Evolutionary conservation across 306 rosid species (phyloP).

Genomic region (Mimosa bimucronata): DNA sequence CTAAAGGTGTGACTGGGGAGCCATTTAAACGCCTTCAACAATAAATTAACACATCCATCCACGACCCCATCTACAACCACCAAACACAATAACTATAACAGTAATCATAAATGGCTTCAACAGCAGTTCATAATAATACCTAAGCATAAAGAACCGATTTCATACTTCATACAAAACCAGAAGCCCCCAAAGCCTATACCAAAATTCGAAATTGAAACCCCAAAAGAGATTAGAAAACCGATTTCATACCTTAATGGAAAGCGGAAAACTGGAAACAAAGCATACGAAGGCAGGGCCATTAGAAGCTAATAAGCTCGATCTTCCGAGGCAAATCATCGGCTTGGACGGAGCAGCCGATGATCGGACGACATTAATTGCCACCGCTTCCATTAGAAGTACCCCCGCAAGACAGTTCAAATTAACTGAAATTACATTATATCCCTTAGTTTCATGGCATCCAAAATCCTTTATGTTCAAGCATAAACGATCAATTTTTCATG

Average conservation of each 20-base stretch:
- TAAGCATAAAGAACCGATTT: no score
- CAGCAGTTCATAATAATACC: no score
- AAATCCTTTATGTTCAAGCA: no score
- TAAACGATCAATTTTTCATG: no score
- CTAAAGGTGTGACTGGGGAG: no score
- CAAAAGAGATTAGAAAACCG: background rate
- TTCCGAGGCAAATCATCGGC: constrained; percentile 33
- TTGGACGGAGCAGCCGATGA: constrained; percentile 44
- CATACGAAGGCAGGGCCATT: constrained; percentile 41
- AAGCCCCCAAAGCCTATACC: no score
- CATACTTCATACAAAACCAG: no score
- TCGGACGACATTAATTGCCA: constrained; percentile 46
- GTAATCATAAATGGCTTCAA: background rate
- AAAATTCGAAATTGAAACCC: background rate
- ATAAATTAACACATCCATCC: constrained; percentile 6
- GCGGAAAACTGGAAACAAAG: constrained; percentile 37
- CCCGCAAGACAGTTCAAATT: constrained; percentile 38
- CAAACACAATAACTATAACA: background rate
- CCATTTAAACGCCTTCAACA: no score
- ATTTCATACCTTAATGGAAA: constrained; percentile 56
- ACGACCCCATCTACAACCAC: background rate
- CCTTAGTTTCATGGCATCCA: no score
- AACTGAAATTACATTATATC: no score
- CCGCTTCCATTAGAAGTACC: constrained; percentile 63
- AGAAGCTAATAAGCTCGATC: constrained; percentile 43